phyloP scores from a whole-genome alignment of 2,329 filamentous ascomycete species.

The Ciborinia camelliae region DNA sequence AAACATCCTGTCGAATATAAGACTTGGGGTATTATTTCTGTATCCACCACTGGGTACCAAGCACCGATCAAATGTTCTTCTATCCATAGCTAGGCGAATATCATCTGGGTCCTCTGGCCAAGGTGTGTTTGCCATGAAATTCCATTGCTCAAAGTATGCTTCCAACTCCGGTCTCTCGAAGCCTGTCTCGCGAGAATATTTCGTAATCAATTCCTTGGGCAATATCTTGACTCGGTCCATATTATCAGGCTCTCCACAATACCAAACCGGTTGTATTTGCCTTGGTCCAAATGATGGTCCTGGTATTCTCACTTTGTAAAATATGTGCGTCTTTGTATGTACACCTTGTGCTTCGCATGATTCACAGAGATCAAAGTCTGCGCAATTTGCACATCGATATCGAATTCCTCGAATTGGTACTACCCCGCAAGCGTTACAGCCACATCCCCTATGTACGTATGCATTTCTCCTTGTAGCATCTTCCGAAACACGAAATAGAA shows the following conservation, averaged over 20 bases:
- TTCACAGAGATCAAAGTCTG: slow-evolving; percentile 94
- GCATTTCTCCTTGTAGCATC: slow-evolving; percentile 85
- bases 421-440: slow-evolving; percentile 84
- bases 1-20: slow-evolving; percentile 96
- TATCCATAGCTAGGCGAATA: slow-evolving; percentile 80
- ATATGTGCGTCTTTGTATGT: slow-evolving; percentile 85
- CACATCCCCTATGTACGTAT: slow-evolving; percentile 88
- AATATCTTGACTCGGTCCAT: slow-evolving; percentile 58
- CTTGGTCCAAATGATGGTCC: slow-evolving; percentile 79
- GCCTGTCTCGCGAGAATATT: slow-evolving; percentile 66
- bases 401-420: slow-evolving; percentile 88
- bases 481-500: slow-evolving; percentile 90
- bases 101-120: slow-evolving; percentile 78
- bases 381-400: slow-evolving; percentile 93
- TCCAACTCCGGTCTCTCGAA: slow-evolving; percentile 87
- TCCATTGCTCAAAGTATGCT: slow-evolving; percentile 95
- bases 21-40: slow-evolving; percentile 73
- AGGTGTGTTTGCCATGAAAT: slow-evolving; percentile 83
- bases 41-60: slow-evolving; percentile 82
- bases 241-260: slow-evolving; percentile 76
- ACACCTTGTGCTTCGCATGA: slow-evolving; percentile 77
- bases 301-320: slow-evolving; percentile 92
- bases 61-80: slow-evolving; percentile 87
- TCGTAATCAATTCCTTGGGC: slow-evolving; percentile 63
- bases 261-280: slow-evolving; percentile 79